These are phyloP conservation scores for Backusella australiensis DNA, from an alignment of 192 early-diverging fungal genomes.

Conservation along the genomic window DNA sequence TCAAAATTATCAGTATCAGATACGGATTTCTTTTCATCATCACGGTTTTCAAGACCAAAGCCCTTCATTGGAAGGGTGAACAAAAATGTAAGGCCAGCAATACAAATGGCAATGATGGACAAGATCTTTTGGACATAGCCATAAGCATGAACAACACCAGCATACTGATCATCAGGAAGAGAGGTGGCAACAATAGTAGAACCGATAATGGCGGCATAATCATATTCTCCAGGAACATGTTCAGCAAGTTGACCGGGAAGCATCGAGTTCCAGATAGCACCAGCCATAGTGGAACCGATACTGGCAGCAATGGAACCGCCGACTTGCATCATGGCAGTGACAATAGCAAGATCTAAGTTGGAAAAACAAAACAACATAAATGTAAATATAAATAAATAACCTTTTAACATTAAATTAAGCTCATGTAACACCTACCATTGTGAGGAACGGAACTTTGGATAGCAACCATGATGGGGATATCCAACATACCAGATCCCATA, in stretches of 20 bases:
- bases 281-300: slow-evolving; percentile 29
- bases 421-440: slow-evolving; percentile 9
- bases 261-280: slow-evolving; percentile 23
- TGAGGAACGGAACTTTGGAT: slow-evolving; percentile 30
- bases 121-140: slow-evolving; percentile 22
- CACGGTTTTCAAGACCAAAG: slow-evolving; percentile 13
- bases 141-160: slow-evolving; percentile 24
- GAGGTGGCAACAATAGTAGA: not conserved
- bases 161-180: slow-evolving; percentile 18
- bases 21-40: not conserved
- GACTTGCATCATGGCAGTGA: slow-evolving; percentile 32
- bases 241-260: slow-evolving; percentile 19
- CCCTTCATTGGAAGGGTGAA: slow-evolving; percentile 22
- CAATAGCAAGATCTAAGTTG: slow-evolving; percentile 29
- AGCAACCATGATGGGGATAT: slow-evolving; percentile 14
- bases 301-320: slow-evolving; percentile 17
- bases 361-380: not conserved
- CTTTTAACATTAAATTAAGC: not conserved
- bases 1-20: not conserved
- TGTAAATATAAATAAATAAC: not conserved
- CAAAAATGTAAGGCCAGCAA: slow-evolving; percentile 11
- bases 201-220: slow-evolving; percentile 8
- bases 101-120: slow-evolving; percentile 15
- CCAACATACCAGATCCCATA: slow-evolving; percentile 21
- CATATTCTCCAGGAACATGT: slow-evolving; percentile 30